Evolutionary conservation across 2,329 filamentous ascomycete species (phyloP), one percentile per base, ranked within the genome.

Genomic region (Sporothrix pallida): DNA sequence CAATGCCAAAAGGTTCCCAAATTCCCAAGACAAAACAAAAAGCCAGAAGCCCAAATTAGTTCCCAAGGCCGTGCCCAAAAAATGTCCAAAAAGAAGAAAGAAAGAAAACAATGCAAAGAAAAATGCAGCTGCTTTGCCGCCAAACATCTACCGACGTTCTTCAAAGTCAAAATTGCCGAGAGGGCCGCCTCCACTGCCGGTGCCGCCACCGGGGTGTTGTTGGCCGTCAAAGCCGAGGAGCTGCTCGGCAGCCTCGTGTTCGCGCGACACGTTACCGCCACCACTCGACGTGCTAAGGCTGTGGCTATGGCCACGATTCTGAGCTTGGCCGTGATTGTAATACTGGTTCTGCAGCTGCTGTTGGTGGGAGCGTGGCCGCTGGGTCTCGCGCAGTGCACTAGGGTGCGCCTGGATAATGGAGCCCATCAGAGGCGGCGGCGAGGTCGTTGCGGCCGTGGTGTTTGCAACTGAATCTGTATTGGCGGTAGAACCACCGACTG

Each of bases 181-280:
- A 13, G 23, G 62, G 15, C 71, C 62, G 20, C 63, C 52, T 15
- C 52, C 62, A 23, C 31, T 20, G 26, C 65, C 48, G n/a, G 17
- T 81, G 75, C 88, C 86, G 10, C 84, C 86, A 37, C 84, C 84
- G 72, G 31, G 31, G 31, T 37, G 31, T 37, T 88, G 87, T 74
- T 91, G 82, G 42, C 86, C 85, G 77, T 68, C 60, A 12, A 72
- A 48, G 13, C 44, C 60, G 6, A 92, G 81, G 73, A 92, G 90
- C 74, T 88, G 85, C 81, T 93, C 91, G 6, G 91, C 89, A 17
- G 89, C 84, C 76, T 92, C 89, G 50, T 83, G 83, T 50, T 72
- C 70, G 44, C 65, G 72, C 26, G 73, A 46, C 17, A 46, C 50
- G 58, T 37, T 37, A 37, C 48, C 31, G 58, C 31, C 23, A 31